These are phyloP conservation scores for Candida sanyaensis DNA, from an alignment of 1,139 yeast species.

Conservation along the genomic window DNA sequence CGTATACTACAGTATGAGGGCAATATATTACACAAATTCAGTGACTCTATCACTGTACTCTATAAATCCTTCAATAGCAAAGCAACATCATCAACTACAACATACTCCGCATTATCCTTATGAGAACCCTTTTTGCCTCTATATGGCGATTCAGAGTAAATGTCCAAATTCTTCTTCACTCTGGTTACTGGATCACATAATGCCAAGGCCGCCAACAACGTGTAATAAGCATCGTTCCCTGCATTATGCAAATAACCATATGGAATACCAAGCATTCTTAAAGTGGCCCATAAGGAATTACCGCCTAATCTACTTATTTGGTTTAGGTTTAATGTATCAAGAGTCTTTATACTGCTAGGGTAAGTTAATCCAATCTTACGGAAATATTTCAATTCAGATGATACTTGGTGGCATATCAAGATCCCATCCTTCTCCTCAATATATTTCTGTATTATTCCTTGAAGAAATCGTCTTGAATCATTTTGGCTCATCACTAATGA, in stretches of 20 bases:
- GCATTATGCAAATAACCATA: slow-evolving; percentile 76
- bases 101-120: slow-evolving; percentile 3
- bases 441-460: slow-evolving; percentile 44
- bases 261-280: slow-evolving; percentile 58
- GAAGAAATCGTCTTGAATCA: slow-evolving; percentile 41
- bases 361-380: slow-evolving; percentile 46
- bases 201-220: slow-evolving; percentile 56
- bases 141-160: slow-evolving; percentile 10
- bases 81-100: slow-evolving; percentile 5
- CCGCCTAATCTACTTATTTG: slow-evolving; percentile 42
- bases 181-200: slow-evolving; percentile 53
- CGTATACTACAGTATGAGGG: neutral
- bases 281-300: slow-evolving; percentile 52
- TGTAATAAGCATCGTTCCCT: slow-evolving; percentile 79
- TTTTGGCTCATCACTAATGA: slow-evolving; percentile 44
- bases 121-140: slow-evolving; percentile 9
- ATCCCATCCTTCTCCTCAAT: slow-evolving; percentile 28
- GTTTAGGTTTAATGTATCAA: slow-evolving; percentile 61
- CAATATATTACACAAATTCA: too few species aligned
- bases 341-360: slow-evolving; percentile 19
- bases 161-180: slow-evolving; percentile 19
- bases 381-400: slow-evolving; percentile 63
- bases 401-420: slow-evolving; percentile 70
- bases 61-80: neutral
- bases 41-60: neutral